phyloP scores from a whole-genome alignment of 2,329 filamentous ascomycete species.

The Fusarium irregulare region DNA sequence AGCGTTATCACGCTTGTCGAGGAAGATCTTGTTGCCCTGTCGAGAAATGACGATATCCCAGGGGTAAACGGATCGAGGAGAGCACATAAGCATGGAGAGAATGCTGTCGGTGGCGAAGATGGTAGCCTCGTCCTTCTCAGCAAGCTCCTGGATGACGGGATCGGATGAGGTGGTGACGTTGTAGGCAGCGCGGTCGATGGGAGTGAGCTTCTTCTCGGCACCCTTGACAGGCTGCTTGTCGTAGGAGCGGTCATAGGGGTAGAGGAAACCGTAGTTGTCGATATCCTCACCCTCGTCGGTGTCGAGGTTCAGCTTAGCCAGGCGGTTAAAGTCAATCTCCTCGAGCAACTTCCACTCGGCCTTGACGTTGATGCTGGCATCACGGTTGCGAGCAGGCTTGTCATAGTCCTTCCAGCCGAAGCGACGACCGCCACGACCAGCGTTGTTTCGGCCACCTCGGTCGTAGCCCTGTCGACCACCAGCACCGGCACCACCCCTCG shows the following conservation, averaged over 20 bases:
- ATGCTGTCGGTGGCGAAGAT: slow-evolving; percentile 98
- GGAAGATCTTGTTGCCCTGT: slow-evolving; percentile 96
- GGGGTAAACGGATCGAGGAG: slow-evolving; percentile 94
- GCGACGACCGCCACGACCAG: slow-evolving; percentile 80
- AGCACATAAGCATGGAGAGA: slow-evolving; percentile 99
- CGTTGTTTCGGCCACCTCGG: slow-evolving; percentile 74
- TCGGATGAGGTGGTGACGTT: slow-evolving; percentile 98
- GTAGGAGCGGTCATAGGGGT: slow-evolving; percentile 96
- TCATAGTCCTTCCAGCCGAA: slow-evolving; percentile 99
- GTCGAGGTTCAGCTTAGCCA: slow-evolving; percentile 95
- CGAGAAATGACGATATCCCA: slow-evolving; percentile 97
- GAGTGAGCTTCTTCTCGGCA: slow-evolving; percentile 85
- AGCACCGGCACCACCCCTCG: slow-evolving; percentile 76
- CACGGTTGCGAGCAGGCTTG: slow-evolving; percentile 95
- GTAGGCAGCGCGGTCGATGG: slow-evolving; percentile 94
- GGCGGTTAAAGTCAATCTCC: slow-evolving; percentile 97
- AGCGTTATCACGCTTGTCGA: slow-evolving; percentile 97
- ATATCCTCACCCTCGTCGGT: slow-evolving; percentile 95
- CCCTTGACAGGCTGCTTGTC: slow-evolving; percentile 94
- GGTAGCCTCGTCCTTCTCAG: slow-evolving; percentile 94
- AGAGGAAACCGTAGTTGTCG: slow-evolving; percentile 95
- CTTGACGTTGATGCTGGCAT: slow-evolving; percentile 96
- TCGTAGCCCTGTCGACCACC: slow-evolving; percentile 68
- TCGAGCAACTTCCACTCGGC: slow-evolving; percentile 95
- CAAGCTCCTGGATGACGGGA: slow-evolving; percentile 95